Base-by-base conservation (phyloP, 2,329 filamentous ascomycete genomes). In the Exophiala sideris region DNA sequence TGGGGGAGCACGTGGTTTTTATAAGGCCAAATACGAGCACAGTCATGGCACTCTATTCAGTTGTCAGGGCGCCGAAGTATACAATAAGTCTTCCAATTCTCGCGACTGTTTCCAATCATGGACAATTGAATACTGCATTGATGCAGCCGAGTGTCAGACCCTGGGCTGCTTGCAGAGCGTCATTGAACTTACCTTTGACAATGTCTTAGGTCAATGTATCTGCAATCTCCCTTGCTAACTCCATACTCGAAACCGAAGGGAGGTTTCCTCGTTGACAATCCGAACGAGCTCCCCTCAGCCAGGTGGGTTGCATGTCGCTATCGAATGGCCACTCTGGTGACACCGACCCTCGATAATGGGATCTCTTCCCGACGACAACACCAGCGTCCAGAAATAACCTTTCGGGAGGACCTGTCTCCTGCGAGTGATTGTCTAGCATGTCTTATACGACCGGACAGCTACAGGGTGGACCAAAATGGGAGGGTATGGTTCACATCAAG, bases 261-360 rank as follows among this genome's bases (percentile, higher is more conserved):
- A 29, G 7, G 5, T 11, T 34, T 16, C 20, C 29, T 33, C 34
- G 42, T 12, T 45, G 32, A 35, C 35, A 41, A 45, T 24, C 4
- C 14, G 18, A 16, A 18, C 5, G 21, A 10, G 5, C 14, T 5
- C 16, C 14, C 16, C 12, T 20, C 39, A 18, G 16, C 12, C 14
- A 10, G 21, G 40, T 34, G 32, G 34, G 45, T 29, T 18, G 33
- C 50, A 35, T 41, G 36, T 45, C 46, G 44, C 50, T 51, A 44
- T 51, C 29, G 44, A 41, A 21, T 34, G 33, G 32, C 40, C 39
- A 38, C 39, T 36, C 33, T 24, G 21, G 56, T 58, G 45, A 52
- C 32, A 54, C 56, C 49, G 52, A 46, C 36, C 48, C 51, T 54
- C 39, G 45, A 45, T 54, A 47, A 36, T 55, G 48, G 56, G 52